Percentiles rank a stretch among this genome's conserved stretches.
phyloP scores from a whole-genome alignment of 495 filamentous ascomycete species.

The Niebla homalea region DNA sequence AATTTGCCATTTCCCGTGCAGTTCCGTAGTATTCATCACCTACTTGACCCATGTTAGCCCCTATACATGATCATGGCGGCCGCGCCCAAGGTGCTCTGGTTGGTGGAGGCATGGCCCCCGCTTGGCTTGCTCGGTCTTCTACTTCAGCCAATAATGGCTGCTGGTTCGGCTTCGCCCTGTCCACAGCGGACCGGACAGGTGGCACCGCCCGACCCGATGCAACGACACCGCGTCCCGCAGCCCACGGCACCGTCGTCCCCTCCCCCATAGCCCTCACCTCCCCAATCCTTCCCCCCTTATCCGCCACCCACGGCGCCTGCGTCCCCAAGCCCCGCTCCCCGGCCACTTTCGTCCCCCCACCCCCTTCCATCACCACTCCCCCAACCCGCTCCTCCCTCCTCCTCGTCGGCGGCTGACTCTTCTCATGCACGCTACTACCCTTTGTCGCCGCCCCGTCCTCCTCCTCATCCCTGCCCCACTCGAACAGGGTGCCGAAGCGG shows the following conservation, averaged over 20 bases:
- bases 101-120: conserved; percentile 9
- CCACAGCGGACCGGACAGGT: neutral
- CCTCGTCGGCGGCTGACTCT: conserved; percentile 36
- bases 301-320: neutral
- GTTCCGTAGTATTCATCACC: no score
- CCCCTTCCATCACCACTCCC: neutral
- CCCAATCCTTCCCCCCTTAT: neutral
- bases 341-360: neutral
- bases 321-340: neutral
- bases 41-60: no score
- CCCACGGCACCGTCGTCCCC: conserved; percentile 12
- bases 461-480: conserved; percentile 60
- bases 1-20: no score
- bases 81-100: conserved; percentile 12
- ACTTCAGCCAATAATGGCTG: no score
- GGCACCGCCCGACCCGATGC: neutral
- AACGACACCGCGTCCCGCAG: neutral
- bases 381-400: neutral
- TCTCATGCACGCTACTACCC: conserved; percentile 38
- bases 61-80: conserved; percentile 6
- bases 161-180: no score
- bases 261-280: neutral
- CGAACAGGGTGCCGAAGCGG: conserved; percentile 65
- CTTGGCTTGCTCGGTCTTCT: neutral
- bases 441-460: conserved; percentile 30